Percentiles rank a stretch among this genome's conserved stretches.
phyloP scores from a whole-genome alignment of 345 rosid species.

The Balakata baccata region DNA sequence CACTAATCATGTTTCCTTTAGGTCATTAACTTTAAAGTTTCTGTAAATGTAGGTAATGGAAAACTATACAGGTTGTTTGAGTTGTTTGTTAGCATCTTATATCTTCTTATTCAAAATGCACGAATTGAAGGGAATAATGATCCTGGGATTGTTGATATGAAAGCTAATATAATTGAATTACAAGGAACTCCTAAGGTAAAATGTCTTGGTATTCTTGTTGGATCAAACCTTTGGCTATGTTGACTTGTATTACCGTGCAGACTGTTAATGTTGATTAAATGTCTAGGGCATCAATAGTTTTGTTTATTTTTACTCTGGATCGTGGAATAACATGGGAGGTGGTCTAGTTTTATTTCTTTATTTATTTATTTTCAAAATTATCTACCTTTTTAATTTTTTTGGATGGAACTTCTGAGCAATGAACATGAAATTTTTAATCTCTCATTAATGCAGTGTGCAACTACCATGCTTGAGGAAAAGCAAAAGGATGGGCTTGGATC shows the following conservation, averaged over 20 bases:
- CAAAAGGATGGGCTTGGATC: constrained; percentile 81
- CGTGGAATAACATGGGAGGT: constrained; percentile 98
- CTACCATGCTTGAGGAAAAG: constrained; percentile 67
- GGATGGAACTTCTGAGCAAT: background rate
- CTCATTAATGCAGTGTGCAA: constrained; percentile 58
- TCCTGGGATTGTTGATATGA: constrained; percentile 93
- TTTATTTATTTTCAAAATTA: background rate
- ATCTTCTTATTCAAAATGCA: constrained; percentile 87
- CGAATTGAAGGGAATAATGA: constrained; percentile 92
- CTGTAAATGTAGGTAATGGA: constrained; percentile 59
- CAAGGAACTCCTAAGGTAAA: constrained; percentile 84
- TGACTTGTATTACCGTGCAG: constrained; percentile 42
- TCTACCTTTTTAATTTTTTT: background rate
- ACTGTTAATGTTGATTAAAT: constrained; percentile 91
- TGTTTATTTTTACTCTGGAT: constrained; percentile 83
- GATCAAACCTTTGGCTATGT: constrained; percentile 21
- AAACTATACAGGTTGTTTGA: constrained; percentile 86
- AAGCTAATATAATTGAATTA: constrained; percentile 73
- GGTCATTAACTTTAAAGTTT: constrained; percentile 8
- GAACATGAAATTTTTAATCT: background rate
- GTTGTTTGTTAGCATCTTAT: constrained; percentile 80
- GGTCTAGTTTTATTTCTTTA: constrained; percentile 8
- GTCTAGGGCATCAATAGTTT: constrained; percentile 91
- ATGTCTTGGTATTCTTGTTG: constrained; percentile 23
- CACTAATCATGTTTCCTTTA: background rate